Evolutionary conservation across 225 moss, liverwort and hornwort genomes (phyloP), one percentile per base, ranked within the genome.

Genomic region (Bryum argenteum): DNA sequence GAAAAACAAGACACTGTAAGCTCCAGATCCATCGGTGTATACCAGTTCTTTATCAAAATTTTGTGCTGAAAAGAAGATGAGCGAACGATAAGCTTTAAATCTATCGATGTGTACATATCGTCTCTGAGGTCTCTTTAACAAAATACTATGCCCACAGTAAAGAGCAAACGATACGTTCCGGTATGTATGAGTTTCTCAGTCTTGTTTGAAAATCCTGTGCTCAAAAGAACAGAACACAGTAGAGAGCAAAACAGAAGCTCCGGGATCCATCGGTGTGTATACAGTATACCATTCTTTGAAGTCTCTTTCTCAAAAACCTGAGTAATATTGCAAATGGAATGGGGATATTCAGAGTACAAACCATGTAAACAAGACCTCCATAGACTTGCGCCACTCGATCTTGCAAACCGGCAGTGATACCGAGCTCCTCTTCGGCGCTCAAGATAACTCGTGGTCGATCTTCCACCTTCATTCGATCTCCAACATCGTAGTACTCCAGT

Each of bases 401-500:
- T 81, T 98, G 98, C 74, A 98, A 76, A 39, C 98, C 98, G 67
- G 98, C 98, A 76, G 98, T 94, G 22, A 98, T 98, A 67, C 98
- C 94, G 15, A 98, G 91, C 61, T 94, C 92, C 77, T 92, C 92
- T 71, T 98, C 98, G 18, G 87, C 94, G 80, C 83, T 85, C 80
- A 98, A 78, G 61, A 98, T 88, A 42, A 98, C 81, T 67, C 79
- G 82, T 20, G 98, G 98, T 75, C 91, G 78, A 58, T 89, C 87
- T 70, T 94, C 94, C 69, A 89, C 76, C 69, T 83, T 86, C 71
- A 98, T 76, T 38, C 65, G 76, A 38, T 84, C 75, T 71, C 84
- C 87, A 47, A 89, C 70, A 28, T 83, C 83, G 69, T 81, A 94
- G 67, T 83, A 94, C 11, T 94, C 86, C 71, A 98, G 64, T 38